Conservation (phyloP, 805 yeast species). For the Wickerhamomyces bisporus region DNA sequence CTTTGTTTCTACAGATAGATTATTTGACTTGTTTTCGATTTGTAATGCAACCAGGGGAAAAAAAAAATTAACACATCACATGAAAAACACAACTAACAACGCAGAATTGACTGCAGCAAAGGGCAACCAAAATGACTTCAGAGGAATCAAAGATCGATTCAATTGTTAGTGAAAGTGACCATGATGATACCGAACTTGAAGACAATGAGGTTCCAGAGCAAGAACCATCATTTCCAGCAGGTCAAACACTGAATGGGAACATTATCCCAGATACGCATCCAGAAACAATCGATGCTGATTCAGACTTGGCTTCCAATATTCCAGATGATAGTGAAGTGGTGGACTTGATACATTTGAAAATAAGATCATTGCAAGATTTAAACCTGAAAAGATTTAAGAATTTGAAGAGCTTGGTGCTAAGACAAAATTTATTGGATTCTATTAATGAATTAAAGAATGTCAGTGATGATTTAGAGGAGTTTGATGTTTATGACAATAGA, state of each 20-base stretch:
- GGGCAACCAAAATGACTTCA: too few relatives aligned
- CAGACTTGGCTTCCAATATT: constrained; percentile 49
- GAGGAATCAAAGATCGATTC: too few relatives aligned
- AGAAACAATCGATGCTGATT: constrained; percentile 64
- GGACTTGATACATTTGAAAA: constrained; percentile 67
- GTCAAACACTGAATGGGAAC: constrained; percentile 13
- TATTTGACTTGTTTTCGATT: too few relatives aligned
- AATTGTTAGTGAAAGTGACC: constrained; percentile 16
- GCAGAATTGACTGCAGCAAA: too few relatives aligned
- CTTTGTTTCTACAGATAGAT: too few relatives aligned
- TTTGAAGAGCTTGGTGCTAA: constrained; percentile 59
- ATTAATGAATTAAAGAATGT: constrained; percentile 63
- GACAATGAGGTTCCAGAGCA: constrained; percentile 4
- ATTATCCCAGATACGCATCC: constrained; percentile 30
- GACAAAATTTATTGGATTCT: constrained; percentile 81
- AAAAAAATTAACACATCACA: too few relatives aligned
- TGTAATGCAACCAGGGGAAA: too few relatives aligned
- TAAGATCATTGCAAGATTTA: constrained; percentile 57
- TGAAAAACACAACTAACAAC: too few relatives aligned
- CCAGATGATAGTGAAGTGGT: constrained; percentile 55
- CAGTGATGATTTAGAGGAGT: constrained; percentile 57
- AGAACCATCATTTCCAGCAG: neutral
- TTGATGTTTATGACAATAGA: constrained; percentile 90
- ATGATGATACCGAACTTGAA: constrained; percentile 19
- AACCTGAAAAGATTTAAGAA: constrained; percentile 50